Evolutionary conservation across 2,329 filamentous ascomycete genomes (phyloP), one percentile per base, ranked within the genome.

Genomic region (Fusarium nodosum): DNA sequence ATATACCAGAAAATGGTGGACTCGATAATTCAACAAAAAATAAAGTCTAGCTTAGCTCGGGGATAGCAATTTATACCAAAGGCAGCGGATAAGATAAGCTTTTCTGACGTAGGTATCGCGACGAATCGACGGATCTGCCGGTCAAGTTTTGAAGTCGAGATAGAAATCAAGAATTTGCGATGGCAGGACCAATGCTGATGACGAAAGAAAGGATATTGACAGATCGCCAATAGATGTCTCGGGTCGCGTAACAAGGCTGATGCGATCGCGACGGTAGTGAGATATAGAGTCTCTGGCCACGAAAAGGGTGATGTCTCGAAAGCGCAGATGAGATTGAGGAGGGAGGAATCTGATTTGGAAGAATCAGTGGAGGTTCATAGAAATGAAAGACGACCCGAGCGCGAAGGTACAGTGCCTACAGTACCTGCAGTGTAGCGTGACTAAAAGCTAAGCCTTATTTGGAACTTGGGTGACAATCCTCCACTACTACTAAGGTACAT

Each of bases 391-490:
- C 48, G 65, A 74, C 66, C 58, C 66, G 38, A 71, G 68, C 59
- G 59, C 60, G 68, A 62, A 63, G 50, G 55, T 67, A 57, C 42
- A 44, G 57, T 65, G 59, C 41, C 61, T 67, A 64, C 59, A 66
- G 62, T 60, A 66, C 68, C 64, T 60, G 56, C 60, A 68, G 61
- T 65, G 64, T 66, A 68, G 72, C 70, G 68, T 74, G 71, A 72
- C 70, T 60, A 36, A 16, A 20, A 24, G 33, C 72, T 74, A 74
- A 55, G 15, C 72, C 57, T 22, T 28, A 50, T 65, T 44, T 26
- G 60, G 62, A 47, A 65, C 53, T 47, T 65, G 33, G 50, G 64
- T 61, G 68, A 66, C 47, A 71, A 50, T 46, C 68, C 68, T 71
- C 64, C 64, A 65, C 60, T 52, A 46, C 41, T 42, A 60, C n/a